Evolutionary conservation across 768 basidiomycete species (phyloP).

Genomic region (Lactarius tabidus): DNA sequence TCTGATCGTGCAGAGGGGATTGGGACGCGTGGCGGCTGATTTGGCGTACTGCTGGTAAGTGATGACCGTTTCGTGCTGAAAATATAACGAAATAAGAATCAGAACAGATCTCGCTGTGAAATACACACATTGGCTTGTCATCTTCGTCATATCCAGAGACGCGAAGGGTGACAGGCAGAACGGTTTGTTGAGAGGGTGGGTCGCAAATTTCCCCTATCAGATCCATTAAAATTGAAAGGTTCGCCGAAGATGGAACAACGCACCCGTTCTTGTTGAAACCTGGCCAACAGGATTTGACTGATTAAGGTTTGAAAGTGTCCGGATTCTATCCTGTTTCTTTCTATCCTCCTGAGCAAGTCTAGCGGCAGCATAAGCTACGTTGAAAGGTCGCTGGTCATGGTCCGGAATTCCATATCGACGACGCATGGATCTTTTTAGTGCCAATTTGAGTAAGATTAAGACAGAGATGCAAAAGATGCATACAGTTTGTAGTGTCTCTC

Average conservation of each 20-base stretch:
- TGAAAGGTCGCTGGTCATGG: slow-evolving; percentile 76
- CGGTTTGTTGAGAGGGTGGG: neutral
- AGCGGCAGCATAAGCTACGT: slow-evolving; percentile 80
- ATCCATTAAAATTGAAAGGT: neutral
- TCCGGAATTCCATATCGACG: slow-evolving; percentile 82
- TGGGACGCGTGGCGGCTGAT: slow-evolving; percentile 1
- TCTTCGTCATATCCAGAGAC: slow-evolving; percentile 12
- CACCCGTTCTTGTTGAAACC: slow-evolving; percentile 9
- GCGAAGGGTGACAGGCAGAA: slow-evolving; percentile 11
- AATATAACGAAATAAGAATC: neutral
- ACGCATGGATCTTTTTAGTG: slow-evolving; percentile 54
- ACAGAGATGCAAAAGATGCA: slow-evolving; percentile 29
- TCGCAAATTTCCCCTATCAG: neutral
- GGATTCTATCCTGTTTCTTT: slow-evolving; percentile 13
- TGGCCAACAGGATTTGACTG: neutral
- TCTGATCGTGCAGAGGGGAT: neutral
- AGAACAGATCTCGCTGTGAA: neutral
- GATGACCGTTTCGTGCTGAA: slow-evolving; percentile 7
- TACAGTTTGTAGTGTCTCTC: slow-evolving; percentile 66
- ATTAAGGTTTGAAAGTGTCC: slow-evolving; percentile 2
- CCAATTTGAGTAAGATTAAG: slow-evolving; percentile 9
- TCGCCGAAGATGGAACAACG: neutral
- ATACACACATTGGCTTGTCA: slow-evolving; percentile 9
- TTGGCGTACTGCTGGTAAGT: neutral
- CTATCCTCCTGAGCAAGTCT: slow-evolving; percentile 49